Conservation (phyloP, 2,329 filamentous ascomycete species). For the Pseudocercospora pini-densiflorae region DNA sequence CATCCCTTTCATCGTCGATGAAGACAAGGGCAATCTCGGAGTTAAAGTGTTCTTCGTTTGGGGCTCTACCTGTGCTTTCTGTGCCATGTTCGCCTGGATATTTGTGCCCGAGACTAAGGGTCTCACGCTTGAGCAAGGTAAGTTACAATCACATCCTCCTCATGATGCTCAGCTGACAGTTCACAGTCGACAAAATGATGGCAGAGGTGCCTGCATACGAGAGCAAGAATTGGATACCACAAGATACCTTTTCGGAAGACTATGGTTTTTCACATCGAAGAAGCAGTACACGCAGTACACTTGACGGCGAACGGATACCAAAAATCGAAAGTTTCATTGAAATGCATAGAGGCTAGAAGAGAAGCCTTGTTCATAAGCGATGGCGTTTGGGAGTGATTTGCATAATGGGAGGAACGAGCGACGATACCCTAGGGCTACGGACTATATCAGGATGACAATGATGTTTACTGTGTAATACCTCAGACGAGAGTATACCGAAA, state of each 20-base stretch:
- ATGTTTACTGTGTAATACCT: slow-evolving; percentile 7
- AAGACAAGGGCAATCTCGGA: slow-evolving; percentile 59
- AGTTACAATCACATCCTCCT: background rate
- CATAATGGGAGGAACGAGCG: background rate
- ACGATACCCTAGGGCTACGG: slow-evolving; percentile 22
- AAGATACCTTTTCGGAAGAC: slow-evolving; percentile 38
- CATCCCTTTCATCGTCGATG: slow-evolving; percentile 71
- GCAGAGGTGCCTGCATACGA: slow-evolving; percentile 52
- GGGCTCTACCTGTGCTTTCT: slow-evolving; percentile 43
- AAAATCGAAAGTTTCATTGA: slow-evolving; percentile 28
- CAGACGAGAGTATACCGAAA: background rate
- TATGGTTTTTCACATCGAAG: slow-evolving; percentile 19
- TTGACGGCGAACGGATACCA: slow-evolving; percentile 5
- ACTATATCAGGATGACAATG: background rate
- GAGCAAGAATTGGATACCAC: slow-evolving; percentile 38
- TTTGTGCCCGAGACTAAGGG: slow-evolving; percentile 47
- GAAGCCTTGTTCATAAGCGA: background rate
- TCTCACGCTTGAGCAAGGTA: slow-evolving; percentile 44
- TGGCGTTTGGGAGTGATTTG: background rate
- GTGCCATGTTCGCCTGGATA: slow-evolving; percentile 43
- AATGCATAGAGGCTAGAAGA: slow-evolving; percentile 20
- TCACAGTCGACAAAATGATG: slow-evolving; percentile 45
- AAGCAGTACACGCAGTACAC: background rate
- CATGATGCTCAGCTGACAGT: background rate
- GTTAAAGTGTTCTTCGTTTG: slow-evolving; percentile 55